These are phyloP conservation scores for Avena atlantica DNA, from an alignment of 176 grass and related monocot species.

Conservation along the genomic window DNA sequence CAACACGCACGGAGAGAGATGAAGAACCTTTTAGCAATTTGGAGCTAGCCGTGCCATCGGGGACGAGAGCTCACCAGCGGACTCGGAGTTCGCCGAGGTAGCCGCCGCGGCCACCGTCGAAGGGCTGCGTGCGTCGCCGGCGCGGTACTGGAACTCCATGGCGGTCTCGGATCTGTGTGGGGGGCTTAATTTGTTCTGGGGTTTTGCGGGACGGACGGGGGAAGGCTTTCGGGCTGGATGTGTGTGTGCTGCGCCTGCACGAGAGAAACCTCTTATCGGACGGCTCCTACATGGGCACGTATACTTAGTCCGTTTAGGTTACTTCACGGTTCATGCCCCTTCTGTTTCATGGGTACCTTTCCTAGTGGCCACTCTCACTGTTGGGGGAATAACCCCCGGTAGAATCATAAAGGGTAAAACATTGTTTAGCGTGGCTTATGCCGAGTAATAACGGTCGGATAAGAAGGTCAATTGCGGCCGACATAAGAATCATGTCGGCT, in stretches of 20 bases:
- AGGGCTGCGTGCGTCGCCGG: conserved; percentile 26
- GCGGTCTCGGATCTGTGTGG: background rate
- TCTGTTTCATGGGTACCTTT: background rate
- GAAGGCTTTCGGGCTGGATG: background rate
- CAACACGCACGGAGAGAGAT: background rate
- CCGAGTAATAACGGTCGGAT: no score
- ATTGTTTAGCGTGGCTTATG: no score
- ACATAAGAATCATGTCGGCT: no score
- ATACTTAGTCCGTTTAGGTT: background rate
- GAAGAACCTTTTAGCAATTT: background rate
- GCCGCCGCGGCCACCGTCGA: background rate
- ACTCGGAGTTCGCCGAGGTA: background rate
- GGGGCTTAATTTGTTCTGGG: background rate
- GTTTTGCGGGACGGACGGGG: background rate
- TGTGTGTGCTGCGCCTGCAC: background rate
- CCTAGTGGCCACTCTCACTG: no score
- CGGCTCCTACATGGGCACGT: background rate
- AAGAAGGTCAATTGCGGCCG: no score
- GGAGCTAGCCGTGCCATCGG: background rate
- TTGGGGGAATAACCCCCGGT: no score
- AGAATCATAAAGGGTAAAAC: no score
- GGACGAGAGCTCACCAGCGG: background rate
- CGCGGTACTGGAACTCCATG: conserved; percentile 52
- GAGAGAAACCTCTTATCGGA: background rate
- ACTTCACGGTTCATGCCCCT: background rate